Evolutionary conservation across 2,329 filamentous ascomycete species (phyloP).

Genomic region (Trichoderma afroharzianum): DNA sequence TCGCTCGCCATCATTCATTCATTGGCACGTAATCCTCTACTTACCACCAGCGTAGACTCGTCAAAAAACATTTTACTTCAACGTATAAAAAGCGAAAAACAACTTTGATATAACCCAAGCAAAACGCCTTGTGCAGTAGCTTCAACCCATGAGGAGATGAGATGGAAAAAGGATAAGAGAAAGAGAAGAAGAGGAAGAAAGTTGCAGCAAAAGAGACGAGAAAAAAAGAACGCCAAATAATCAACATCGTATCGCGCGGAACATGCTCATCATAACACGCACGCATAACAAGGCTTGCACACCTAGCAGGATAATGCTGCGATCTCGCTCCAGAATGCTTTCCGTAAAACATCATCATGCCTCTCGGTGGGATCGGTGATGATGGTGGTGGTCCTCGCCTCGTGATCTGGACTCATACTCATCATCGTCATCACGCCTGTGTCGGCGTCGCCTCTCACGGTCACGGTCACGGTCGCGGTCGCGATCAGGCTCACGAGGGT

Average conservation of each 20-base stretch:
- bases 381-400: slow-evolving; percentile 21
- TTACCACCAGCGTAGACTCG: neutral
- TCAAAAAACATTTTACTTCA: neutral
- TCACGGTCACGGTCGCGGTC: slow-evolving; percentile 28
- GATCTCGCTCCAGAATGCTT: neutral
- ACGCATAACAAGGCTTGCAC: neutral
- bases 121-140: neutral
- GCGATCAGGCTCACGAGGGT: slow-evolving; percentile 37
- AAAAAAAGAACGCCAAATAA: neutral
- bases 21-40: neutral
- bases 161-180: neutral
- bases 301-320: neutral
- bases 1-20: slow-evolving; percentile 7
- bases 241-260: neutral
- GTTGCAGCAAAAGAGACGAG: neutral
- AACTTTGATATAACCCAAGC: neutral
- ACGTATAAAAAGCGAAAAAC: neutral
- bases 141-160: neutral
- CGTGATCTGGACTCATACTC: slow-evolving; percentile 20
- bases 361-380: slow-evolving; percentile 24
- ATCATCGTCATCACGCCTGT: slow-evolving; percentile 24
- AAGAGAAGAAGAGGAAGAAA: neutral
- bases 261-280: neutral
- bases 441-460: slow-evolving; percentile 23
- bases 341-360: neutral